Evolutionary conservation across 805 yeast species (phyloP), one percentile per base, ranked within the genome.

Genomic region (Nakazawaea holstii): DNA sequence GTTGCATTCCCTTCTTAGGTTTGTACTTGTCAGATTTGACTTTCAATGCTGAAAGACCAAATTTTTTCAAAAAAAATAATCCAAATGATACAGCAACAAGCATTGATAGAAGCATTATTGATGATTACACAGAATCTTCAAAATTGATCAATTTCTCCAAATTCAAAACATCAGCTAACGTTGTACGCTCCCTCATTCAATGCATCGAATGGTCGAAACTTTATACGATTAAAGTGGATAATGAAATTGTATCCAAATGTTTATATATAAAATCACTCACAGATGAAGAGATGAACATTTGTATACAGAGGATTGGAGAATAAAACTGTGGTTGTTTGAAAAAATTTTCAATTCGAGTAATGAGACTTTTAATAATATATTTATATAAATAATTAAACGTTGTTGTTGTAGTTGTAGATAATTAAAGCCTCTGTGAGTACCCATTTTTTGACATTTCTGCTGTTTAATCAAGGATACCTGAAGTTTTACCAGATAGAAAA

Each of bases 1-100:
- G 98, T 2, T 82, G 95, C 55, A 80, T 92, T 44, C 98, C 99
- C 20, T 92, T 91, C 61, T 78, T 91, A 45, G 97, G 95, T 1
- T 70, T 92, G 29, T 90, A 88, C 57, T 63, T 92, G 40, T 82
- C 91, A 3, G 98, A 92, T 61, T 70, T 92, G 56, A 79, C 87
- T 0, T 79, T 84, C 58, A 89, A 88, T 61, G 76, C 83, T 2
- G 85, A 82, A 53, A 64, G 82, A 50, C 79, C 84, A 0, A 73
- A 78, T 9, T 67, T 69, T 46, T 62, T 77, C 36, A 65, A 63
- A 48, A 41, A 44, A 29, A 38, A 42, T 24, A 35, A 36, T 24
- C 50, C 48, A 30, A 49, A 38, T 28, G 43, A 41, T 24, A 51
- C 49, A 28, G 38, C 43, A 14, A 48, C 48, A 15, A 36, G 41